Percentiles rank a stretch among this genome's conserved stretches.
Conservation (phyloP, 208 protist species). For the Trypanosoma avium region DNA sequence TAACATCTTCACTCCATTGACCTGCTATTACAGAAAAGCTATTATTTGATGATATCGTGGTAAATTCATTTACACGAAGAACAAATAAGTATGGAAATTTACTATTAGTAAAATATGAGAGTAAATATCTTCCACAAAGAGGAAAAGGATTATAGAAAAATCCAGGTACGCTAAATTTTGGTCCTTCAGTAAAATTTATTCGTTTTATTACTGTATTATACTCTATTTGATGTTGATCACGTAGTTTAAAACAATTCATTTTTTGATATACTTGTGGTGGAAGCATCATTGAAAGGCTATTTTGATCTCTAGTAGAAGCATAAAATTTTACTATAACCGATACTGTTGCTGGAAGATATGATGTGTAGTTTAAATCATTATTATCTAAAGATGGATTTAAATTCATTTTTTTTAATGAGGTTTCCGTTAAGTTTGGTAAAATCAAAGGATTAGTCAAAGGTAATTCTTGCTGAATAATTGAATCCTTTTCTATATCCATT, state of each 20-base stretch:
- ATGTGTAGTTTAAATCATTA: background rate
- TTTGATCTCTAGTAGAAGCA: background rate
- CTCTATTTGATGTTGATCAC: conserved; percentile 13
- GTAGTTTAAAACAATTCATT: conserved; percentile 8
- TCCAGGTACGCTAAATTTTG: conserved; percentile 6
- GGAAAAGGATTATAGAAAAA: conserved; percentile 23
- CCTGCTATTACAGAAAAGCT: conserved; percentile 6
- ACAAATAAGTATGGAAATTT: conserved; percentile 3
- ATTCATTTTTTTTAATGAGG: no score
- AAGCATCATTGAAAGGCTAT: conserved; percentile 21
- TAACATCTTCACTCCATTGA: conserved; percentile 10
- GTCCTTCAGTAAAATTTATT: background rate
- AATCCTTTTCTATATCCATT: conserved; percentile 16
- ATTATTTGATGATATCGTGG: background rate
- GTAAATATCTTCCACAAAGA: conserved; percentile 21
- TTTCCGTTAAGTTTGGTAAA: no score
- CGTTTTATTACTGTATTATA: background rate
- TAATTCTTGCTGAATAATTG: background rate
- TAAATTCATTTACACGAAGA: background rate
- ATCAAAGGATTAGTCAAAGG: background rate
- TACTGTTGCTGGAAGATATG: conserved; percentile 2
- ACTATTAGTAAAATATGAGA: conserved; percentile 4
- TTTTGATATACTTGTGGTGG: conserved; percentile 6
- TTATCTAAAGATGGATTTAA: background rate
- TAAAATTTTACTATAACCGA: conserved; percentile 6